These are phyloP conservation scores for Colletotrichum karsti DNA, from an alignment of 2,329 filamentous ascomycete species.

Conservation along the genomic window DNA sequence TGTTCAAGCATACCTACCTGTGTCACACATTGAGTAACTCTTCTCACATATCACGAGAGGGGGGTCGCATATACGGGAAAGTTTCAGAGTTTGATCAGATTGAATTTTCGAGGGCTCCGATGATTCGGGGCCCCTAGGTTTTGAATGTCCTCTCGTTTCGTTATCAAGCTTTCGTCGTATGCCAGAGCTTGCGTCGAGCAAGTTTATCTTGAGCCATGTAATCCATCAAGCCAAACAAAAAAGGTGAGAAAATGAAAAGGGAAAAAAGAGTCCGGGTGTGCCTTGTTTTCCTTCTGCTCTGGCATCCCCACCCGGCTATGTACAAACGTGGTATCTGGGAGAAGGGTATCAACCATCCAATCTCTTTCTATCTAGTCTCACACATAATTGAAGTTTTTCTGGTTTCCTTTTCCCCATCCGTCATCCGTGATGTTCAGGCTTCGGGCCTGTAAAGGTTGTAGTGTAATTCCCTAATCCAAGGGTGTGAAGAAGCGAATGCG, in stretches of 20 bases:
- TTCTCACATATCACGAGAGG: background rate
- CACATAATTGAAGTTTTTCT: background rate
- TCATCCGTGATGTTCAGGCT: background rate
- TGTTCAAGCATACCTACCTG: background rate
- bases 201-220: background rate
- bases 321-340: slow-evolving; percentile 17
- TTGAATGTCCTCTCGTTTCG: background rate
- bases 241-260: background rate
- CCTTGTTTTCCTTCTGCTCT: background rate
- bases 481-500: background rate
- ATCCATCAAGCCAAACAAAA: background rate
- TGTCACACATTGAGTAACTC: too few species aligned
- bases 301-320: background rate
- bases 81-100: background rate
- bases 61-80: background rate
- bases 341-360: slow-evolving; percentile 23
- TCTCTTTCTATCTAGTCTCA: slow-evolving; percentile 24
- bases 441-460: background rate
- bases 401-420: background rate
- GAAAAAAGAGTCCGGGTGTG: background rate
- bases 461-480: slow-evolving; percentile 7
- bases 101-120: background rate
- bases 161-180: slow-evolving; percentile 7
- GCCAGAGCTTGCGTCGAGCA: background rate
- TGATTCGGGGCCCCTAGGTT: background rate